A percentile compares a stretch with the other conserved stretches of the same genome.
These are phyloP conservation scores for Debaryomyces subglobosus DNA, from an alignment of 1,139 yeast species.

Conservation along the genomic window DNA sequence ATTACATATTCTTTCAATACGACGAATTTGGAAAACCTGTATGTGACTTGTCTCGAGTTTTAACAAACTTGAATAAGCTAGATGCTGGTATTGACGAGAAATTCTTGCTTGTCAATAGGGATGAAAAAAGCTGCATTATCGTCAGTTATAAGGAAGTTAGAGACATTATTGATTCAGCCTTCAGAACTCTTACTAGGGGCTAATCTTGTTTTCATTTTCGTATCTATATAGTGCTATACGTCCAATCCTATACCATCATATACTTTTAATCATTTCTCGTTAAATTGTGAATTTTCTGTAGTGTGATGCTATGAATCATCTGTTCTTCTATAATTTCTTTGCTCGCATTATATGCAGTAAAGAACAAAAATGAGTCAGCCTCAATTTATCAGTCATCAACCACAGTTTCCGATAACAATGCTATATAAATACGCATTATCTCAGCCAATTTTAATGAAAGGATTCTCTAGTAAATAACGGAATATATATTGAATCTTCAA, in stretches of 20 bases:
- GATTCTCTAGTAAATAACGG: not conserved
- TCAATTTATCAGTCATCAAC: conserved; percentile 7
- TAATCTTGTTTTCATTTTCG: not conserved
- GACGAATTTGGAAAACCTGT: conserved; percentile 79
- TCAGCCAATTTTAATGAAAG: not conserved
- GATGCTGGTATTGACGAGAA: conserved; percentile 93
- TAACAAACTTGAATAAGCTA: conserved; percentile 77
- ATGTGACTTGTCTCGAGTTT: conserved; percentile 80
- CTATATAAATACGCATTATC: conserved; percentile 2
- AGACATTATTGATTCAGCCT: conserved; percentile 71
- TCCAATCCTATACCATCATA: not conserved
- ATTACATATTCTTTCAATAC: conserved; percentile 81
- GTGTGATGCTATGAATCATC: not conserved
- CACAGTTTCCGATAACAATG: conserved; percentile 2
- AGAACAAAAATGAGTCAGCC: conserved; percentile 3
- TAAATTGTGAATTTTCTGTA: not conserved
- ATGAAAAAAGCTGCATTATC: conserved; percentile 79
- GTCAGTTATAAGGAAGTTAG: conserved; percentile 81
- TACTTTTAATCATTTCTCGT: not conserved
- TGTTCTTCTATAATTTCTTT: not conserved
- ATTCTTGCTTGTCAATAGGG: conserved; percentile 75
- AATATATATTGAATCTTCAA: not conserved
- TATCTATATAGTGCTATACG: not conserved
- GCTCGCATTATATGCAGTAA: not conserved
- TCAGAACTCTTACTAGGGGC: conserved; percentile 54